Conservation (phyloP, 2,329 filamentous ascomycete species). For the Penicillium sp. region DNA sequence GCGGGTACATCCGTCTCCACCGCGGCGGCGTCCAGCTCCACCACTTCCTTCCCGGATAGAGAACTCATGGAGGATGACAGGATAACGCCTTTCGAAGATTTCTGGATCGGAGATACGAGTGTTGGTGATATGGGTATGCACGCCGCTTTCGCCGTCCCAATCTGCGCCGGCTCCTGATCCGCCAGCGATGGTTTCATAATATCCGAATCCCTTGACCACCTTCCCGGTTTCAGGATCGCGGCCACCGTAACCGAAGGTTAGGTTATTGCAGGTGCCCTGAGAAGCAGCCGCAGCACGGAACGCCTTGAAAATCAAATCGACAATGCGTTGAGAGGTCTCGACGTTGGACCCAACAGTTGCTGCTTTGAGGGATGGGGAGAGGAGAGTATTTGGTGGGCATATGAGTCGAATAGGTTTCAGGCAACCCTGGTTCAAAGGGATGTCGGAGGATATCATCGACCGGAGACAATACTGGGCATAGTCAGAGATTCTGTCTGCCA, state of each 20-base stretch:
- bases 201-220: constrained; percentile 57
- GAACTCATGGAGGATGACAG: constrained; percentile 70
- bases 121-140: constrained; percentile 83
- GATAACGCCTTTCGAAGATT: constrained; percentile 73
- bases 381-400: constrained; percentile 68
- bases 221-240: neutral
- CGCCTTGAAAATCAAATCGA: constrained; percentile 73
- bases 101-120: constrained; percentile 79
- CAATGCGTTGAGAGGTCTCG: constrained; percentile 71
- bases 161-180: constrained; percentile 69
- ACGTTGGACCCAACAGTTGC: constrained; percentile 72
- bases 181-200: constrained; percentile 80
- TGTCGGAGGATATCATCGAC: constrained; percentile 72
- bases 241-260: constrained; percentile 33
- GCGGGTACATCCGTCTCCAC: constrained; percentile 71
- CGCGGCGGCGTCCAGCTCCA: constrained; percentile 63
- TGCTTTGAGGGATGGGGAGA: constrained; percentile 68
- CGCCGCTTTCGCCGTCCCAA: constrained; percentile 71
- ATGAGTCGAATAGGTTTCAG: constrained; percentile 68
- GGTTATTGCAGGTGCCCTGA: constrained; percentile 74
- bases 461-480: constrained; percentile 49
- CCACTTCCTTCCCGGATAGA: constrained; percentile 62
- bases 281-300: constrained; percentile 72
- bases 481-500: neutral
- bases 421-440: constrained; percentile 79